Evolutionary conservation across 805 yeast species (phyloP).

Genomic region (Kuraishia hungarica): DNA sequence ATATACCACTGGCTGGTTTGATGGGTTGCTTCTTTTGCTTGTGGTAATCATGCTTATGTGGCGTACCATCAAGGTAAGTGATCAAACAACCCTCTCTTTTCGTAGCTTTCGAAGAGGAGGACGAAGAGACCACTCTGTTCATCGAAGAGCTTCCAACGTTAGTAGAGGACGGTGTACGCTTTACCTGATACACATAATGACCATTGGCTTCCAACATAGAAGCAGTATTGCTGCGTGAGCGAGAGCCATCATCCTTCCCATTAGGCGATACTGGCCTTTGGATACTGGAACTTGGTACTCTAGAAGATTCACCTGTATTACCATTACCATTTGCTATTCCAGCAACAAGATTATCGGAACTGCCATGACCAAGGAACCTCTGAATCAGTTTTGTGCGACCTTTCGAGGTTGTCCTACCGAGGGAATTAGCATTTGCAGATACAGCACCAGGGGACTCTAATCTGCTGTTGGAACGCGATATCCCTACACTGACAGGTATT

Average conservation of each 20-base stretch:
- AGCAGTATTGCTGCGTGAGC: conserved; percentile 4
- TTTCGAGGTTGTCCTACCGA: neutral
- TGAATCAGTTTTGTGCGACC: conserved; percentile 9
- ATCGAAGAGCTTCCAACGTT: neutral
- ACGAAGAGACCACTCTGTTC: neutral
- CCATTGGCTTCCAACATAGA: conserved; percentile 12
- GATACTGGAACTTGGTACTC: neutral
- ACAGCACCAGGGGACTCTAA: neutral
- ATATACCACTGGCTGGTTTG: conserved; percentile 18
- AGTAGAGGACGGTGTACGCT: neutral
- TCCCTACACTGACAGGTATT: neutral
- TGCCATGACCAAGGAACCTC: conserved; percentile 10
- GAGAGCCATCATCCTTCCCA: neutral
- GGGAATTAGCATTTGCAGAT: neutral
- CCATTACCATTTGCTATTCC: neutral
- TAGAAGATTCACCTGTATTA: neutral
- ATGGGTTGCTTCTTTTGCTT: conserved; percentile 23
- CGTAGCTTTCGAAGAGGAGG: neutral
- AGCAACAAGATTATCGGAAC: neutral
- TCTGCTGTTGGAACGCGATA: neutral
- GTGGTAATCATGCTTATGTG: conserved; percentile 25
- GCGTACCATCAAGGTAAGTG: conserved; percentile 19
- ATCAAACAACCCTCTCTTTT: conserved; percentile 18
- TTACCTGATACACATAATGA: conserved; percentile 4
- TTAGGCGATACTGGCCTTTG: neutral